A percentile compares a stretch with the other conserved stretches of the same genome.
Conservation (phyloP, 345 rosid genomes). For the Capsella bursapastoris region DNA sequence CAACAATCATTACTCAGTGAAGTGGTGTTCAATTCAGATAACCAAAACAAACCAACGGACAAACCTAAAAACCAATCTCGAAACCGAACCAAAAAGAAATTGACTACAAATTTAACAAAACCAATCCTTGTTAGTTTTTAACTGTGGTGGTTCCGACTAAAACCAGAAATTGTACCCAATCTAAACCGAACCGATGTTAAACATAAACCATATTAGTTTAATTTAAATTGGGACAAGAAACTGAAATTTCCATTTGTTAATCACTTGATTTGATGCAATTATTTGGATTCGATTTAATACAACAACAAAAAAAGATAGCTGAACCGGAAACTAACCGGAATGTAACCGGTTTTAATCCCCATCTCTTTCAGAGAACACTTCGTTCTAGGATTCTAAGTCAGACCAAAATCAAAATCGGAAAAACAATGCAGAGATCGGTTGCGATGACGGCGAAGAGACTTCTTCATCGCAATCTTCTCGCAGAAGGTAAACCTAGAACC, state of each 20-base stretch:
- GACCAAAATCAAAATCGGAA: neutral
- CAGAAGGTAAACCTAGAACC: slow-evolving; percentile 1
- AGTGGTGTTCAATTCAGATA: neutral
- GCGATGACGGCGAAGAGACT: slow-evolving; percentile 36
- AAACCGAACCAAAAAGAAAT: neutral
- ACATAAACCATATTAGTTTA: neutral
- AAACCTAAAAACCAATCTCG: neutral
- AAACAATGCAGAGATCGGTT: slow-evolving; percentile 34
- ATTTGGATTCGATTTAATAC: neutral
- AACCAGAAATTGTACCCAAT: neutral
- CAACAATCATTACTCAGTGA: neutral
- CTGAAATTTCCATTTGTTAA: neutral
- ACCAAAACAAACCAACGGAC: slow-evolving; percentile 1
- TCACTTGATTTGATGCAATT: neutral
- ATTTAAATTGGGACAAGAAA: neutral
- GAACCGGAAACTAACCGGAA: slow-evolving; percentile 18
- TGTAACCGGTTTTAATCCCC: slow-evolving; percentile 9
- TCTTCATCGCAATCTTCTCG: slow-evolving; percentile 34
- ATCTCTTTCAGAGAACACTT: slow-evolving; percentile 7
- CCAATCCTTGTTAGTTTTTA: neutral
- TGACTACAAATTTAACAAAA: neutral
- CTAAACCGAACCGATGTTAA: neutral
- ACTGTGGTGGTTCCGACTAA: no score
- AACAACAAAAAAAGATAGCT: neutral
- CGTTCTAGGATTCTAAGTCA: neutral